phyloP scores from a whole-genome alignment of 1,139 yeast genomes.

The Casaregolazyma suthepensis region DNA sequence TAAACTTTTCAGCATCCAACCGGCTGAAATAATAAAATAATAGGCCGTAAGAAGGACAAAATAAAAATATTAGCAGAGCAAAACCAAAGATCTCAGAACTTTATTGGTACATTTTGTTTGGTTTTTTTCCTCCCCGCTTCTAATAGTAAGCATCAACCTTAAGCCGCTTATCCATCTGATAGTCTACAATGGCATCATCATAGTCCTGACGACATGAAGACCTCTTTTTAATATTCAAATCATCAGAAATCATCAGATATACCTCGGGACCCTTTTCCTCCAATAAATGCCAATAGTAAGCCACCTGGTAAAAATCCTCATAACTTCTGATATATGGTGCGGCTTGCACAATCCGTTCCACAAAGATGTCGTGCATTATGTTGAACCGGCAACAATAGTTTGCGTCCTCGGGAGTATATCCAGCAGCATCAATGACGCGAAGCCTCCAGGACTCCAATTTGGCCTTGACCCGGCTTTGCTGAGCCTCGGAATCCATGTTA shows the following conservation, averaged over 20 bases:
- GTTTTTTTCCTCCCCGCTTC: neutral
- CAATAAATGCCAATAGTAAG: conserved; percentile 27
- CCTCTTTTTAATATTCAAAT: conserved; percentile 15
- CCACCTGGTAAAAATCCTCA: conserved; percentile 22
- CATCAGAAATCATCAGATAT: conserved; percentile 19
- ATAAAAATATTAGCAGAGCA: neutral
- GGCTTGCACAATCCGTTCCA: conserved; percentile 24
- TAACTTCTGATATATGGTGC: conserved; percentile 22
- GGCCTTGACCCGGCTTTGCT: conserved; percentile 11
- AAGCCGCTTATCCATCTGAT: conserved; percentile 5
- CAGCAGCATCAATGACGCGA: conserved; percentile 19
- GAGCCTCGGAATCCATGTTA: neutral
- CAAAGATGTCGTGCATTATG: conserved; percentile 27
- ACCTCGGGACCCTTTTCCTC: conserved; percentile 26
- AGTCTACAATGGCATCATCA: neutral
- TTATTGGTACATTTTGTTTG: neutral
- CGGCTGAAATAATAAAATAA: neutral
- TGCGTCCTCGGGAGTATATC: conserved; percentile 22
- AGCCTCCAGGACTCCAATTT: conserved; percentile 24
- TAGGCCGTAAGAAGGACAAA: neutral
- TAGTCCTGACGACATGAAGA: neutral
- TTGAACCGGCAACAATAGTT: conserved; percentile 24
- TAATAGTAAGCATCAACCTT: conserved; percentile 1
- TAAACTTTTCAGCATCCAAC: neutral
- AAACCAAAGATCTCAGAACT: no score